A percentile compares a stretch with the other conserved stretches of the same genome.
These are phyloP conservation scores for Cutaneotrichosporon sp. DNA, from an alignment of 1,284 basidiomycete species.

Conservation along the genomic window DNA sequence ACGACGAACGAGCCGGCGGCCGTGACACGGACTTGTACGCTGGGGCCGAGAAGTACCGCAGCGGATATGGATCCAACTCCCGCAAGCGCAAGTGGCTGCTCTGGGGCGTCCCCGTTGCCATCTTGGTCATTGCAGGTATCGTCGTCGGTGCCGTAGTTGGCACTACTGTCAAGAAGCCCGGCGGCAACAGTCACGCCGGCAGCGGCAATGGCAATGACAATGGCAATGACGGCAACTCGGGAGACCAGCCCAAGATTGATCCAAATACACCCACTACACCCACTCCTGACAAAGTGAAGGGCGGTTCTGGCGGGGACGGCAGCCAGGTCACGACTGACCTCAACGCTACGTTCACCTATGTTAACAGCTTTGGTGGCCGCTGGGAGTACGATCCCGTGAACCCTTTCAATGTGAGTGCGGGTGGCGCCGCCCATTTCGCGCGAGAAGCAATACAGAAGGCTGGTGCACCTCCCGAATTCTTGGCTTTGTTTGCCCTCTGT, in stretches of 20 bases:
- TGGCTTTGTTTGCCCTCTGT: too few relatives aligned
- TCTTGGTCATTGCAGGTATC: slow-evolving; percentile 16
- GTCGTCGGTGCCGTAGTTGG: slow-evolving; percentile 3
- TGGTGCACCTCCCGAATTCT: too few relatives aligned
- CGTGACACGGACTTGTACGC: too few relatives aligned
- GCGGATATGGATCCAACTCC: neutral
- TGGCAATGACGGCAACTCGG: neutral
- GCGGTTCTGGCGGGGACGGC: slow-evolving; percentile 27
- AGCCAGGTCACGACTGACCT: slow-evolving; percentile 53
- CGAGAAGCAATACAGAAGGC: too few relatives aligned
- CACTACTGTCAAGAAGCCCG: neutral
- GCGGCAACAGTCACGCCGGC: neutral
- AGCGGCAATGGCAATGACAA: slow-evolving; percentile 2
- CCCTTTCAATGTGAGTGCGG: slow-evolving; percentile 54
- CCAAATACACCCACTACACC: neutral
- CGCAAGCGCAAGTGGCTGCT: slow-evolving; percentile 31
- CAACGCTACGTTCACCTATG: slow-evolving; percentile 64
- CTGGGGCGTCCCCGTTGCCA: slow-evolving; percentile 24
- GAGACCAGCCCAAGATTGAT: neutral
- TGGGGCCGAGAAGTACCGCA: neutral
- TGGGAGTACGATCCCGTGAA: slow-evolving; percentile 66
- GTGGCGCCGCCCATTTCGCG: too few relatives aligned
- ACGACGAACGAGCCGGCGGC: too few relatives aligned
- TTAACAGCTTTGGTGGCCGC: slow-evolving; percentile 69
- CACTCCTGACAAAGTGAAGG: neutral